phyloP scores from a whole-genome alignment of 768 basidiomycete species.

The Paxillus ammoniavirescens region DNA sequence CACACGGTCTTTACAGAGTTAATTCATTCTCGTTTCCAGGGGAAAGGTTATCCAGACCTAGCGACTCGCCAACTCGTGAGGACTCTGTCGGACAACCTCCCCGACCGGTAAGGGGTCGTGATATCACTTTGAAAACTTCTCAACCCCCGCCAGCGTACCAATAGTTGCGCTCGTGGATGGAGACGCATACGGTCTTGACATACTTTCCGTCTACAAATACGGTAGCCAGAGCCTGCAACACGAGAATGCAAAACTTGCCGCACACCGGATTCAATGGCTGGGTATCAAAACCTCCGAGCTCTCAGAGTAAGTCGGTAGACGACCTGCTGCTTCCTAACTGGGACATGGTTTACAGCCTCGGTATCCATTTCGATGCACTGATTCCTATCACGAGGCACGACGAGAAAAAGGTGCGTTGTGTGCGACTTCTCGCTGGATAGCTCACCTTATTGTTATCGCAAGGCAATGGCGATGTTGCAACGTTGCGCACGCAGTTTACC shows the following conservation, averaged over 20 bases:
- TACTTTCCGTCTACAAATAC: constrained; percentile 82
- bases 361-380: constrained; percentile 56
- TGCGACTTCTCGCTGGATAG: neutral
- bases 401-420: constrained; percentile 61
- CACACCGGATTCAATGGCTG: constrained; percentile 72
- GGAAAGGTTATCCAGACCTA: constrained; percentile 96
- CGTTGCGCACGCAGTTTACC: constrained; percentile 46
- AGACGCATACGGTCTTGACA: constrained; percentile 91
- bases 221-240: constrained; percentile 73
- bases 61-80: constrained; percentile 85
- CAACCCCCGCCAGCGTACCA: constrained; percentile 53
- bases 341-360: constrained; percentile 42
- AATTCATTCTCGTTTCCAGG: constrained; percentile 45
- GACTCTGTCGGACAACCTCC: constrained; percentile 65
- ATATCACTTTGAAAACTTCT: neutral
- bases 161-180: constrained; percentile 82
- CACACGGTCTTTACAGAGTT: neutral
- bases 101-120: constrained; percentile 44
- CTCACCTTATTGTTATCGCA: constrained; percentile 25
- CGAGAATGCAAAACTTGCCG: constrained; percentile 67
- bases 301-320: constrained; percentile 42
- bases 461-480: constrained; percentile 62
- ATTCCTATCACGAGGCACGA: constrained; percentile 71
- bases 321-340: neutral
- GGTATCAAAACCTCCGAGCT: constrained; percentile 76